phyloP scores from a whole-genome alignment of 2,329 filamentous ascomycete genomes.

The Lasiodiplodia hormozganensis region DNA sequence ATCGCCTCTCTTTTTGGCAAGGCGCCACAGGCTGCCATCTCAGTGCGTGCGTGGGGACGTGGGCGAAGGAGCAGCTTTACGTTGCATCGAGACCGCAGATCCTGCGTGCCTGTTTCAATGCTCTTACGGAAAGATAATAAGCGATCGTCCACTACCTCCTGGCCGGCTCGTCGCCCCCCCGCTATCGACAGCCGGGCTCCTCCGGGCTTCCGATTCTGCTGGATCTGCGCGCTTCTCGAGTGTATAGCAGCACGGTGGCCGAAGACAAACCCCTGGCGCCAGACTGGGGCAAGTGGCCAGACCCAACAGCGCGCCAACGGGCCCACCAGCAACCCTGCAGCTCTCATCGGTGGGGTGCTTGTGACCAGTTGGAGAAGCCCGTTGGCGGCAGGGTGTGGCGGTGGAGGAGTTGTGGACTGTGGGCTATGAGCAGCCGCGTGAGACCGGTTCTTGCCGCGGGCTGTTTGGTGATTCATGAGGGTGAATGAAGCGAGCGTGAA shows the following conservation, averaged over 20 bases:
- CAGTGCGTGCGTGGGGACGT: slow-evolving; percentile 20
- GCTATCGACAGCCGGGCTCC: slow-evolving; percentile 2
- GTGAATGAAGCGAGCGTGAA: slow-evolving; percentile 26
- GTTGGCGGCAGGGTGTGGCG: slow-evolving; percentile 6
- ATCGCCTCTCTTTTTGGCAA: slow-evolving; percentile 20
- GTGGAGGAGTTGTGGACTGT: not conserved
- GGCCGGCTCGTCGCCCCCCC: slow-evolving; percentile 9
- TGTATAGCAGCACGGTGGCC: not conserved
- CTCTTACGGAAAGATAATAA: slow-evolving; percentile 24
- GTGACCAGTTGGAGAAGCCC: slow-evolving; percentile 8
- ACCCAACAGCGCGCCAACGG: slow-evolving; percentile 5
- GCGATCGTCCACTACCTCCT: slow-evolving; percentile 22
- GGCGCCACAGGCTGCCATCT: slow-evolving; percentile 10
- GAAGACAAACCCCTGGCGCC: not conserved
- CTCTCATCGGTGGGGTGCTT: slow-evolving; percentile 10
- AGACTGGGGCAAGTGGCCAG: slow-evolving; percentile 3
- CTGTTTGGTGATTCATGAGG: slow-evolving; percentile 28
- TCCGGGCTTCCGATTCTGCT: not conserved
- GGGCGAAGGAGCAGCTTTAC: slow-evolving; percentile 25
- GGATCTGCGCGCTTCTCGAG: not conserved
- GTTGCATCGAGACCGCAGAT: slow-evolving; percentile 25
- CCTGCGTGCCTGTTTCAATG: slow-evolving; percentile 27
- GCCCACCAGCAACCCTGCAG: slow-evolving; percentile 17
- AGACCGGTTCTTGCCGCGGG: slow-evolving; percentile 28
- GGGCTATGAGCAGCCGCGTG: slow-evolving; percentile 7